Evolutionary conservation across 2,329 filamentous ascomycete genomes (phyloP).

Genomic region (Clonostachys solani): DNA sequence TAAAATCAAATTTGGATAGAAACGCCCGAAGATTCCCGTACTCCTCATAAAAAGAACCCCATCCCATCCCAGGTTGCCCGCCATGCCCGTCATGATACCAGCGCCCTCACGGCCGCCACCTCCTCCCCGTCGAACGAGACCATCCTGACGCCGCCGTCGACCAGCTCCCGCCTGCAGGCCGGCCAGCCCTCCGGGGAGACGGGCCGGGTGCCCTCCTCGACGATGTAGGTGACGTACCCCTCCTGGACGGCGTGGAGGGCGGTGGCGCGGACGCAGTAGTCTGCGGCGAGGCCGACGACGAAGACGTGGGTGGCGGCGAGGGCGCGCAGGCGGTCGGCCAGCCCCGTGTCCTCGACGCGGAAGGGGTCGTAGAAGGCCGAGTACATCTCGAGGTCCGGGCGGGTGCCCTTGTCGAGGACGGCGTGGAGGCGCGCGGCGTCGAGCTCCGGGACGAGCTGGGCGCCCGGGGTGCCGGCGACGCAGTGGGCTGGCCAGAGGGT

Average conservation of each 20-base stretch:
- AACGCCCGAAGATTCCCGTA: no score
- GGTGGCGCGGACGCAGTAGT: slow-evolving; percentile 84
- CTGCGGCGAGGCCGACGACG: slow-evolving; percentile 79
- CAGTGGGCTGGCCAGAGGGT: slow-evolving; percentile 90
- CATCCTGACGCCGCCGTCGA: slow-evolving; percentile 55
- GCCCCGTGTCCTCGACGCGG: slow-evolving; percentile 55
- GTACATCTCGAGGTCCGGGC: slow-evolving; percentile 83
- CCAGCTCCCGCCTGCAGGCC: slow-evolving; percentile 46
- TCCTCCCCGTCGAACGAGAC: slow-evolving; percentile 53
- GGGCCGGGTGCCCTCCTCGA: slow-evolving; percentile 73
- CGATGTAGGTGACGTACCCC: slow-evolving; percentile 72
- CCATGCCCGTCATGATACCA: background rate
- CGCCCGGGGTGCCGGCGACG: slow-evolving; percentile 69
- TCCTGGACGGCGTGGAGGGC: slow-evolving; percentile 72
- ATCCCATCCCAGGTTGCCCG: no score
- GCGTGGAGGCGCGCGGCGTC: slow-evolving; percentile 54
- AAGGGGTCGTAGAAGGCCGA: slow-evolving; percentile 87
- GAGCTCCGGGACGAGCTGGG: slow-evolving; percentile 70
- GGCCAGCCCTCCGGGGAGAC: slow-evolving; percentile 63
- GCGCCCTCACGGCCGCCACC: slow-evolving; percentile 40
- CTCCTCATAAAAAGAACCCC: no score
- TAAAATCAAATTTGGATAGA: no score
- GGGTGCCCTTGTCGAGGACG: slow-evolving; percentile 74
- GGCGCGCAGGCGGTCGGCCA: slow-evolving; percentile 52
- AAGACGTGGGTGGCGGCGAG: slow-evolving; percentile 72